Conservation (phyloP, 805 yeast species). For the Priceomyces medius region DNA sequence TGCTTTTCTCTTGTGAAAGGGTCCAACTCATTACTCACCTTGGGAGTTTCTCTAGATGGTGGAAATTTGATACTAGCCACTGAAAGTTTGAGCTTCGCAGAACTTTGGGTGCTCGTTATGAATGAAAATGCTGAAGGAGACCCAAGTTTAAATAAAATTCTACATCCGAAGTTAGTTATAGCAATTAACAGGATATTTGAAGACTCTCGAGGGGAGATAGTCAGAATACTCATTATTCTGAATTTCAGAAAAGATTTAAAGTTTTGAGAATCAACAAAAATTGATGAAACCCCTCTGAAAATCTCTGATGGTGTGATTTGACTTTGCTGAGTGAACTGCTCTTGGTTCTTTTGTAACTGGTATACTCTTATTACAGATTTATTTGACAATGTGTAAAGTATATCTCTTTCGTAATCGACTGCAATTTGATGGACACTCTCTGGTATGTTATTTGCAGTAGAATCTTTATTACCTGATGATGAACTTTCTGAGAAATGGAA, state of each 20-base stretch:
- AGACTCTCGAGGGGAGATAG: conserved; percentile 64
- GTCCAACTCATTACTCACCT: conserved; percentile 40
- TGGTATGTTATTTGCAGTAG: conserved; percentile 27
- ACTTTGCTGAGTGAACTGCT: conserved; percentile 34
- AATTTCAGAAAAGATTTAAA: conserved; percentile 49
- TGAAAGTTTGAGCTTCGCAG: conserved; percentile 27
- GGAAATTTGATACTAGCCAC: conserved; percentile 58
- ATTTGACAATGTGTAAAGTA: conserved; percentile 79
- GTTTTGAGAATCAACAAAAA: conserved; percentile 57
- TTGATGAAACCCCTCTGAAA: conserved; percentile 46
- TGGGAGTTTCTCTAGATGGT: conserved; percentile 52
- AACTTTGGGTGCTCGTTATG: conserved; percentile 19
- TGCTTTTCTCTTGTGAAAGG: conserved; percentile 42
- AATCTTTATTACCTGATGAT: conserved; percentile 11
- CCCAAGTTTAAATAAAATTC: conserved; percentile 62
- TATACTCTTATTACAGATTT: conserved; percentile 81
- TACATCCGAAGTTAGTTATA: conserved; percentile 77
- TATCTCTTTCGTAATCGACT: conserved; percentile 73
- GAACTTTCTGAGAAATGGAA: conserved; percentile 18
- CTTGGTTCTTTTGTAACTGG: conserved; percentile 48
- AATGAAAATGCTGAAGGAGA: conserved; percentile 23
- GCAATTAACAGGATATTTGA: conserved; percentile 72
- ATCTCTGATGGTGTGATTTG: conserved; percentile 46
- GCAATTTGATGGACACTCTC: conserved; percentile 65
- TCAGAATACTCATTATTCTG: conserved; percentile 60